These are phyloP conservation scores for Fragilariopsis cylindrus DNA, from an alignment of 108 stramenopile species.

Conservation along the genomic window DNA sequence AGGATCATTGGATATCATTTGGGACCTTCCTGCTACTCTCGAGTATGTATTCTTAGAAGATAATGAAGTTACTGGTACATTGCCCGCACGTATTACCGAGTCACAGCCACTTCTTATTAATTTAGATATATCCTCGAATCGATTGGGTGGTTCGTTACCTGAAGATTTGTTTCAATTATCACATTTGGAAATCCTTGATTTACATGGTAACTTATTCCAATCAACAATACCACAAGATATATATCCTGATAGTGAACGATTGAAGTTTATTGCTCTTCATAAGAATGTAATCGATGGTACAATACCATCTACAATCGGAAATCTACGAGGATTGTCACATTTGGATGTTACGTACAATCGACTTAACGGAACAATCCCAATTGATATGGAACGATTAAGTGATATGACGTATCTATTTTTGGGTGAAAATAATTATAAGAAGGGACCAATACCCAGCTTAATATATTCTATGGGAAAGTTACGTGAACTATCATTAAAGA, in stretches of 20 bases:
- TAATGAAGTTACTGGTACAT: constrained; percentile 36
- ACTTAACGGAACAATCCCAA: constrained; percentile 31
- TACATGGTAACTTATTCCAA: constrained; percentile 37
- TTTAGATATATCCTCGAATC: constrained; percentile 45
- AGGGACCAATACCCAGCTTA: constrained; percentile 43
- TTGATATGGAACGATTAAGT: constrained; percentile 3
- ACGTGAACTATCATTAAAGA: constrained; percentile 45
- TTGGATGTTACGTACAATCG: constrained; percentile 30
- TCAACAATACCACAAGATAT: constrained; percentile 22
- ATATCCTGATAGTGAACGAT: constrained; percentile 1
- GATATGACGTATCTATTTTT: constrained; percentile 43
- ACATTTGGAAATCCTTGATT: constrained; percentile 34
- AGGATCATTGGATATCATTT: constrained; percentile 24
- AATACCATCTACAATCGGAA: constrained; percentile 34
- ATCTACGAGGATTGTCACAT: constrained; percentile 16
- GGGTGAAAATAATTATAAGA: constrained; percentile 38
- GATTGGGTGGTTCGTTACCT: constrained; percentile 35
- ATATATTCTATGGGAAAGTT: constrained; percentile 28
- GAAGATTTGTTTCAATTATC: constrained; percentile 32
- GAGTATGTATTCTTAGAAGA: constrained; percentile 39
- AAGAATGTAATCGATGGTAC: constrained; percentile 34
- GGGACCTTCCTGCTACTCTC: constrained; percentile 25
- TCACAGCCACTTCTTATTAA: constrained; percentile 12
- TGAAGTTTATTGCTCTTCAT: constrained; percentile 38
- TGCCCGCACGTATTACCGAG: constrained; percentile 17